Percentiles rank a stretch among this genome's conserved stretches.
phyloP scores from a whole-genome alignment of 495 filamentous ascomycete species.

The Pyrenopolyporus hunteri region DNA sequence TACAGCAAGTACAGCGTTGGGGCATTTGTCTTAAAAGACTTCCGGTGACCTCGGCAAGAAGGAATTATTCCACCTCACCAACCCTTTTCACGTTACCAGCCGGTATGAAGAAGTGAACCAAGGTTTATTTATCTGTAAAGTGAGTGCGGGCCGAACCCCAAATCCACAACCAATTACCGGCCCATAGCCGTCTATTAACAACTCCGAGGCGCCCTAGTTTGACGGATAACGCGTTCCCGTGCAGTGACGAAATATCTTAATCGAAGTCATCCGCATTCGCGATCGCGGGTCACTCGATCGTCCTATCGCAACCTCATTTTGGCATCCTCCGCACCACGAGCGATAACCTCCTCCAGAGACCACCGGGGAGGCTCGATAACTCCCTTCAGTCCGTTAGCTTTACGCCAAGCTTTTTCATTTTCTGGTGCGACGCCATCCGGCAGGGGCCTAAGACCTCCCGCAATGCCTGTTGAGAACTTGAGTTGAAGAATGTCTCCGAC shows the following conservation, averaged over 20 bases:
- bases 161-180: constrained; percentile 29
- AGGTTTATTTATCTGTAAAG: constrained; percentile 36
- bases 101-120: constrained; percentile 43
- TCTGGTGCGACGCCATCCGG: constrained; percentile 70
- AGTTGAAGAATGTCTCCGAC: constrained; percentile 90
- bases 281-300: constrained; percentile 2
- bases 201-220: constrained; percentile 42
- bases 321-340: constrained; percentile 77
- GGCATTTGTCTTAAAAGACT: constrained; percentile 38
- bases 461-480: constrained; percentile 94
- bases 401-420: constrained; percentile 73
- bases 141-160: constrained; percentile 36
- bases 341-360: constrained; percentile 79
- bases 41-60: constrained; percentile 28
- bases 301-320: constrained; percentile 68
- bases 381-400: constrained; percentile 58
- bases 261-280: constrained; percentile 29
- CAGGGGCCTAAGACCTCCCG: constrained; percentile 79
- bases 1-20: constrained; percentile 35
- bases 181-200: constrained; percentile 34
- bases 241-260: constrained; percentile 38
- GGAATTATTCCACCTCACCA: constrained; percentile 27
- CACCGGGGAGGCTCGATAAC: constrained; percentile 75
- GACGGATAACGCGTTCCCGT: constrained; percentile 30
- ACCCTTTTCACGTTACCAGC: constrained; percentile 31